Percentiles rank a stretch among this genome's conserved stretches.
These are phyloP conservation scores for Plectosphaerella sp. DNA, from an alignment of 2,329 filamentous ascomycete species.

Conservation along the genomic window DNA sequence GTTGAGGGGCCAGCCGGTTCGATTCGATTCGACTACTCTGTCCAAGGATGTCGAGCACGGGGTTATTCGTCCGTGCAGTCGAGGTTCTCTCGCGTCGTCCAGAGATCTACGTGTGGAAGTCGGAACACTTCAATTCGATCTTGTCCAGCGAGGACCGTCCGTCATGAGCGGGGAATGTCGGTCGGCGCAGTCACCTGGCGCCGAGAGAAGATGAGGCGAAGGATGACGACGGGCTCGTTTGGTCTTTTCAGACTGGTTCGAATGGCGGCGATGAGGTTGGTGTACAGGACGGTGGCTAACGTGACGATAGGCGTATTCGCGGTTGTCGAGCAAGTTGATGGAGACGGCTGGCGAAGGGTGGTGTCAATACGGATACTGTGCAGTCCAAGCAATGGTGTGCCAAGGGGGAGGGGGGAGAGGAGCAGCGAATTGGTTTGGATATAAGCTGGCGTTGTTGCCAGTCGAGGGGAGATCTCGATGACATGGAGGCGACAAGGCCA, in stretches of 20 bases:
- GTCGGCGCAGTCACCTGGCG: too few relatives aligned
- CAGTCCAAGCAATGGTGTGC: too few relatives aligned
- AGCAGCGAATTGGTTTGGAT: constrained; percentile 10
- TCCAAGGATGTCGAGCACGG: too few relatives aligned
- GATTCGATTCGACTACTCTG: too few relatives aligned
- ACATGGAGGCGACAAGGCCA: constrained; percentile 12
- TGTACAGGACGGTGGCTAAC: not conserved
- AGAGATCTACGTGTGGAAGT: not conserved
- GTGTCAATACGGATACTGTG: not conserved
- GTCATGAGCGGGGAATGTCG: not conserved
- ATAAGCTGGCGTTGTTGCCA: constrained; percentile 10
- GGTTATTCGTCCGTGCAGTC: too few relatives aligned
- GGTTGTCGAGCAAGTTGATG: not conserved
- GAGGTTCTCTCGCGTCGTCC: too few relatives aligned
- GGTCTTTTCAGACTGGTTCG: too few relatives aligned
- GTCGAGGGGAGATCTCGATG: constrained; percentile 12
- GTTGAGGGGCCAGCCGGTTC: too few relatives aligned
- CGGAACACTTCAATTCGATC: not conserved
- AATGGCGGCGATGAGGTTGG: not conserved
- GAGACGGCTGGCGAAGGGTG: not conserved
- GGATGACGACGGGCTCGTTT: too few relatives aligned
- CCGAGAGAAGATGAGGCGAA: too few relatives aligned
- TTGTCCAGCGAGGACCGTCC: not conserved
- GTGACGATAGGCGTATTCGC: not conserved
- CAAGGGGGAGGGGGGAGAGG: not conserved